Evolutionary conservation across 2,329 filamentous ascomycete genomes (phyloP).

Genomic region (Botryotinia calthae): DNA sequence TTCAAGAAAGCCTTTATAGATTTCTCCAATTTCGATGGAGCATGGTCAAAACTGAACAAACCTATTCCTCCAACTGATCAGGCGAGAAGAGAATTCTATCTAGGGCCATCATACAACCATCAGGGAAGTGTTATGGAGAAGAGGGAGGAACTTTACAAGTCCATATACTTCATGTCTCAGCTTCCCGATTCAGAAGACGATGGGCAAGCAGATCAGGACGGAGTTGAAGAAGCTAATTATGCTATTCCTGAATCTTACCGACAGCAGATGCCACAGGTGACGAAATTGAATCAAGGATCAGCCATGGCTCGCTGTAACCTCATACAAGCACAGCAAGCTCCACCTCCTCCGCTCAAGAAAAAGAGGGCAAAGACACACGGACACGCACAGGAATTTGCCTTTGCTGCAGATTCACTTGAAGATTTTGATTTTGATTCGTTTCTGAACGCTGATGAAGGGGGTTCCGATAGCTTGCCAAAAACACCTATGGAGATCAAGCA

Average conservation of each 20-base stretch:
- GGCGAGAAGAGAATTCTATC: conserved; percentile 32
- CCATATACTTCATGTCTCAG: conserved; percentile 36
- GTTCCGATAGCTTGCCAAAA: conserved; percentile 21
- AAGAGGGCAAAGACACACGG: background rate
- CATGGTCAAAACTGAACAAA: conserved; percentile 30
- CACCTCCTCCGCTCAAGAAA: background rate
- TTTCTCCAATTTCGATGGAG: conserved; percentile 30
- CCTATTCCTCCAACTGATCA: conserved; percentile 25
- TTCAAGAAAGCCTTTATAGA: conserved; percentile 45
- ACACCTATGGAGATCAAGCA: conserved; percentile 52
- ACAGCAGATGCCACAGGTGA: background rate
- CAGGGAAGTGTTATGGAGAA: conserved; percentile 30
- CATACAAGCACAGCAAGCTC: background rate
- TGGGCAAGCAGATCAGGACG: conserved; percentile 23
- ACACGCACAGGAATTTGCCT: background rate
- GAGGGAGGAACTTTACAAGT: conserved; percentile 32
- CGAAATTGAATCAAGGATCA: background rate
- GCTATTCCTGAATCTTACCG: background rate
- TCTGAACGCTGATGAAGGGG: conserved; percentile 24
- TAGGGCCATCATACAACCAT: conserved; percentile 25
- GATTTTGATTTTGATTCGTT: background rate
- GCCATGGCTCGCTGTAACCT: background rate
- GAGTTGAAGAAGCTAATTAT: conserved; percentile 33
- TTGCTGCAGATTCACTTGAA: background rate
- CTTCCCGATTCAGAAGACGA: conserved; percentile 29